Conservation (phyloP, 1,139 yeast species). For the Yamadazyma oceani region DNA sequence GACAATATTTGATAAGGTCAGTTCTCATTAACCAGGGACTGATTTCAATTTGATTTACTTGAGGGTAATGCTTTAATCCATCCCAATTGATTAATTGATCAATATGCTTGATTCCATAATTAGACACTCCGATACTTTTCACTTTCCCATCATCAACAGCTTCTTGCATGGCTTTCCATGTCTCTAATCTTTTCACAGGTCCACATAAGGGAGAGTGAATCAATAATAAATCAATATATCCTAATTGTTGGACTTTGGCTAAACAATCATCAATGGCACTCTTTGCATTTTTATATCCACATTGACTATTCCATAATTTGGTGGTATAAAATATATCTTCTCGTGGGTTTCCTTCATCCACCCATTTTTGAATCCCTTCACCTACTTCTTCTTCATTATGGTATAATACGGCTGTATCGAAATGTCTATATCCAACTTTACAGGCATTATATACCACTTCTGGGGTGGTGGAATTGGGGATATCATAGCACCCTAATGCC, state of each 20-base stretch:
- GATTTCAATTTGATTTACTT: conserved; percentile 64
- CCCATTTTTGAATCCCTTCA: conserved; percentile 50
- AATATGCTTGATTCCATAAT: conserved; percentile 62
- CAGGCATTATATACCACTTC: conserved; percentile 48
- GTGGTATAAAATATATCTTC: conserved; percentile 71
- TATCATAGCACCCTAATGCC: conserved; percentile 38
- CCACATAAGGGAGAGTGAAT: conserved; percentile 67
- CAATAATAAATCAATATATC: conserved; percentile 52
- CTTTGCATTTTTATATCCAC: conserved; percentile 25
- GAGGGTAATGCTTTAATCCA: conserved; percentile 54
- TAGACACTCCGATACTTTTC: conserved; percentile 67
- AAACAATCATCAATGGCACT: conserved; percentile 30
- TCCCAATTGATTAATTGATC: conserved; percentile 57
- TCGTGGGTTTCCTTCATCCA: conserved; percentile 49
- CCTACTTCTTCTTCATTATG: conserved; percentile 60
- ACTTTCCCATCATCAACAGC: conserved; percentile 58
- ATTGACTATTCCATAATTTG: conserved; percentile 38
- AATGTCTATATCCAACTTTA: conserved; percentile 51
- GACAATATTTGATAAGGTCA: conserved; percentile 58
- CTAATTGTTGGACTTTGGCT: conserved; percentile 30
- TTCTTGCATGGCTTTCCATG: conserved; percentile 65
- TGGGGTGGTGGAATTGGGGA: conserved; percentile 24
- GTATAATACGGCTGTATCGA: conserved; percentile 62
- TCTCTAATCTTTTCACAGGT: conserved; percentile 46
- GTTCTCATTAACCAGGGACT: conserved; percentile 77